Evolutionary conservation across 345 rosid genomes (phyloP), one percentile per base, ranked within the genome.

Genomic region (Noccaea bulbosa): DNA sequence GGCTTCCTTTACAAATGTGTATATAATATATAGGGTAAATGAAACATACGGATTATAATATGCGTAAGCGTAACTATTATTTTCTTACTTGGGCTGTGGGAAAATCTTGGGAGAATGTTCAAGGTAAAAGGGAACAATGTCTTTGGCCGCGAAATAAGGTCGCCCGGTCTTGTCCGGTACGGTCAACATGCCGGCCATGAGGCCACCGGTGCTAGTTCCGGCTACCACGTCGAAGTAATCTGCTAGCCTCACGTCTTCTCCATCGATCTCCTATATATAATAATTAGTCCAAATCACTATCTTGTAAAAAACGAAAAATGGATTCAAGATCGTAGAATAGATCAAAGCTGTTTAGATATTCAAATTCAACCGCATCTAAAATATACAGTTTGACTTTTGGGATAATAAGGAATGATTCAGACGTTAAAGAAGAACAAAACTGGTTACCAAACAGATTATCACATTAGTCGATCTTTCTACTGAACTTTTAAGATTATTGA

Each of bases 171-270:
- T 73, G 32, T 82, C 61, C 30, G 95, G 89, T 44, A 76, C 85
- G 2, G 89, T 52, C 43, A 87, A 69, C 92, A 87, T 84, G 24
- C 88, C 82, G 15, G 93, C 73, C 10, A 87, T 50, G 11, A 90
- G 87, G 40, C 90, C 96, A 22, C 91, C 93, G 22, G 93, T 87
- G 52, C 96, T 90, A 5, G 91, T 86, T 47, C 96, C 90, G 9
- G 93, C 66, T 1, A 90, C 73, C 59, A 87, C 87, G 48, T 90
- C 96, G 40, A 90, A 87, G 59, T 90, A 90, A 76, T 90, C 89
- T 50, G 85, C 93, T 34, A 90, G 59, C 59, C 93, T 83, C 56
- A 45, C 87, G 8, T 76, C 82, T 61, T 83, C 81, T 0, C 88
- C 87, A 17, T 87, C 96, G 4, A 87, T 62, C 34, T 71, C 83